Evolutionary conservation across 108 stramenopile species (phyloP), one percentile per base, ranked within the genome.

Genomic region (Seminavis robusta): DNA sequence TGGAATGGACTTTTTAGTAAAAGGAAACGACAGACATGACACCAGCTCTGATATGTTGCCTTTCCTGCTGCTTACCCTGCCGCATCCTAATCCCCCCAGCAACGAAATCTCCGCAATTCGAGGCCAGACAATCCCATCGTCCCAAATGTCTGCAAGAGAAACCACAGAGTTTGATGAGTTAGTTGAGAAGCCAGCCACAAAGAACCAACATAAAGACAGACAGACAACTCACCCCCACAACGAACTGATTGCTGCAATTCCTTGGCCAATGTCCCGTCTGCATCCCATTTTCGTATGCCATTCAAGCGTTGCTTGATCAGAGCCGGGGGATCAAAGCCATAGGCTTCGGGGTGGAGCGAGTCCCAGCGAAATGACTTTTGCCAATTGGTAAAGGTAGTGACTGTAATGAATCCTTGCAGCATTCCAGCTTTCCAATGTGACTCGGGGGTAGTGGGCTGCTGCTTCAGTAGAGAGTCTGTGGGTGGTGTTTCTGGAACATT

Each of bases 341-440:
- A 92, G 4, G 94, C 88, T 39, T 59, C 56, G 31, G 80, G 84
- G 55, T 88, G 74, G 16, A 80, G 38, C 7, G 87, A 89, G 74
- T 95, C 94, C 81, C 89, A 95, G n/a, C 91, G 86, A 75, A 92
- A 92, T 23, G 75, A 61, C 27, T 74, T 73, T 65, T 92, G 81
- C 88, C 89, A 93, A 36, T 84, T 88, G 33, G 94, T 95, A 72
- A 95, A 95, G 3, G 92, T 93, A 0, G 94, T 92, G 13, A 86
- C 69, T 0, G 88, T 79, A 28, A 93, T 72, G 51, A 95, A 95
- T 24, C 94, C 94, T 72, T 95, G 94, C 33, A 95, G 42, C 75
- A 80, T 84, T 2, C 89, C 87, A 27, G 74, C 65, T 4, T 67
- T 50, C 65, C 70, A 71, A 9, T 63, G 66, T n/a, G n/a, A n/a